Evolutionary conservation across 2,329 filamentous ascomycete species (phyloP).

Genomic region (Cordyceps cicadae): DNA sequence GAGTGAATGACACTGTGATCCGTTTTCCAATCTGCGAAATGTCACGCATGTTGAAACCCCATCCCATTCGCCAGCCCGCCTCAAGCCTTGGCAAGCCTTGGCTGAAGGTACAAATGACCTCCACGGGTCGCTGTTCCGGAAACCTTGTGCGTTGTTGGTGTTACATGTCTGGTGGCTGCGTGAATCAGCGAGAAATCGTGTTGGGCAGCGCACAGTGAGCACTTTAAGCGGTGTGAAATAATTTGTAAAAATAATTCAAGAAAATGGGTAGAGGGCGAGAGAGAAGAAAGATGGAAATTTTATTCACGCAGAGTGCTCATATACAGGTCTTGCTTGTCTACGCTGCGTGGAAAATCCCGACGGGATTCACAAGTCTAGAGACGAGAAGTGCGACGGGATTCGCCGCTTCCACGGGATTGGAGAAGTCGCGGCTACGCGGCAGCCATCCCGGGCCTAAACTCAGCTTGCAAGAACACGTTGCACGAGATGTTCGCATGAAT

Average conservation of each 20-base stretch:
- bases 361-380: not conserved
- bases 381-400: not conserved
- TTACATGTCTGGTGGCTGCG: not conserved
- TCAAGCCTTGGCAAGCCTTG: not conserved
- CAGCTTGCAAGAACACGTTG: not conserved
- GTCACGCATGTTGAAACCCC: not conserved
- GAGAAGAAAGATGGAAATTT: too few relatives aligned
- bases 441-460: not conserved
- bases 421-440: not conserved
- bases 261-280: too few relatives aligned
- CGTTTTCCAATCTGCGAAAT: not conserved
- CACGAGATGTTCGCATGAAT: not conserved
- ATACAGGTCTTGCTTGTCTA: too few relatives aligned
- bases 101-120: not conserved
- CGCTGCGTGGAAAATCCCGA: not conserved
- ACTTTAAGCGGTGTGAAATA: too few relatives aligned
- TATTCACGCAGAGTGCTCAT: too few relatives aligned
- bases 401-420: not conserved
- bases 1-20: not conserved
- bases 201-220: too few relatives aligned
- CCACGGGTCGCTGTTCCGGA: not conserved
- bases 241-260: too few relatives aligned
- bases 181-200: too few relatives aligned
- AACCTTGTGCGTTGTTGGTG: not conserved
- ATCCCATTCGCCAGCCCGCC: not conserved